phyloP scores from a whole-genome alignment of 345 rosid species.

The Kandelia obovata region DNA sequence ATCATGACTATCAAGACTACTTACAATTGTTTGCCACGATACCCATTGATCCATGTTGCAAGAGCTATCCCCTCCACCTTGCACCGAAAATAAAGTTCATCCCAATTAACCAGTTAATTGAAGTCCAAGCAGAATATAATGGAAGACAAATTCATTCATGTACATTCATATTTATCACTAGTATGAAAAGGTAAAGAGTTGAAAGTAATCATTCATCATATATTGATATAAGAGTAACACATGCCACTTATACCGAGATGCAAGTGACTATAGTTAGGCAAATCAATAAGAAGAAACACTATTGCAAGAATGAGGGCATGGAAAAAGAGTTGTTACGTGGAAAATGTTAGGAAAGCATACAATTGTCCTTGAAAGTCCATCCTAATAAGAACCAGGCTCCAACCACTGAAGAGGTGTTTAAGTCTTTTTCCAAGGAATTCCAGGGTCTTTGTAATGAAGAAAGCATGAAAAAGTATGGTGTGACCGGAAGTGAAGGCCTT shows the following conservation, averaged over 20 bases:
- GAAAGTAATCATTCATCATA: too few species aligned
- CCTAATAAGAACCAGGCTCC: slow-evolving; percentile 95
- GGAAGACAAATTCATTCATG: too few species aligned
- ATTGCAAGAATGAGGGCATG: slow-evolving; percentile 75
- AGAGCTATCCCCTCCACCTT: too few species aligned
- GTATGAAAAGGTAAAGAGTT: too few species aligned
- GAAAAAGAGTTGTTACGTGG: slow-evolving; percentile 61
- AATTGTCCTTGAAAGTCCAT: slow-evolving; percentile 79
- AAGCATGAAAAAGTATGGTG: slow-evolving; percentile 59
- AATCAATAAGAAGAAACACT: slow-evolving; percentile 74
- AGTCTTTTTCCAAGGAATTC: slow-evolving; percentile 76
- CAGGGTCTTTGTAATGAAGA: slow-evolving; percentile 83
- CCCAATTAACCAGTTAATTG: too few species aligned
- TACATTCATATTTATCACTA: too few species aligned
- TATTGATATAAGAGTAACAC: too few species aligned
- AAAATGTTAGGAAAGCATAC: slow-evolving; percentile 79
- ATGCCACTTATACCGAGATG: slow-evolving; percentile 52
- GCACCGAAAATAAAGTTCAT: too few species aligned
- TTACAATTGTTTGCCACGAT: too few species aligned
- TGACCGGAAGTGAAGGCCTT: slow-evolving; percentile 71
- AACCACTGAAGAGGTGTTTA: slow-evolving; percentile 88
- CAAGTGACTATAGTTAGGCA: slow-evolving; percentile 68
- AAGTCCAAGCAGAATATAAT: too few species aligned
- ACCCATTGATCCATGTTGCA: too few species aligned
- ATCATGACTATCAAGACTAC: too few species aligned